Evolutionary conservation across 2,329 filamentous ascomycete species (phyloP).

Genomic region (Aspergillus japonicus): DNA sequence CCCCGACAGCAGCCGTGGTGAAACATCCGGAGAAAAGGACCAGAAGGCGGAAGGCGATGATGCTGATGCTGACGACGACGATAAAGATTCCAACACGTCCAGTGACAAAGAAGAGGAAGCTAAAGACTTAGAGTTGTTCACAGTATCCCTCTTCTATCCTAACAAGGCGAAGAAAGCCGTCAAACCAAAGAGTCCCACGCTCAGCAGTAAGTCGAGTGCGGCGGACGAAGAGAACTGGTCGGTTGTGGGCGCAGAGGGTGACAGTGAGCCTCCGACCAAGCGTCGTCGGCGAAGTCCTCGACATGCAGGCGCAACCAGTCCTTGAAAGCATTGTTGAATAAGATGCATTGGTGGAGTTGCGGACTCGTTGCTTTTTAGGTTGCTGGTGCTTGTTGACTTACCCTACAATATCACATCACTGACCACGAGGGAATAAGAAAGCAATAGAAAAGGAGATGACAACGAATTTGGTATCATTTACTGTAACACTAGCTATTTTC

Average conservation of each 20-base stretch:
- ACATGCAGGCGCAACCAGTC: not conserved
- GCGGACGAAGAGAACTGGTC: constrained; percentile 19
- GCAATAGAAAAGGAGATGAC: not conserved
- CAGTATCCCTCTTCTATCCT: constrained; percentile 34
- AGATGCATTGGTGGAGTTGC: not conserved
- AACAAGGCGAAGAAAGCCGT: constrained; percentile 17
- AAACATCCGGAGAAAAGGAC: constrained; percentile 30
- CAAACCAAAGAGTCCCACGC: not conserved
- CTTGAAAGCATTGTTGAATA: not conserved
- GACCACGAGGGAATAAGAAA: not conserved
- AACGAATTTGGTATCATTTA: constrained; percentile 26
- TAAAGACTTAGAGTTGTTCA: constrained; percentile 29
- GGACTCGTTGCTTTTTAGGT: not conserved
- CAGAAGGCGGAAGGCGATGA: constrained; percentile 22
- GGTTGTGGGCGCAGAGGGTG: constrained; percentile 21
- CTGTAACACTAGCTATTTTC: constrained; percentile 11
- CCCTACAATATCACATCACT: not conserved
- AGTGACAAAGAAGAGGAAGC: constrained; percentile 4
- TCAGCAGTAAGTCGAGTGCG: constrained; percentile 1
- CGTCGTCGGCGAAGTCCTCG: constrained; percentile 33
- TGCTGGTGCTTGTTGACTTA: not conserved
- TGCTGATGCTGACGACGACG: constrained; percentile 5
- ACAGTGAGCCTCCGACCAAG: constrained; percentile 36
- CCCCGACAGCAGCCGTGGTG: constrained; percentile 8
- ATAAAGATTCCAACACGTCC: not conserved